Evolutionary conservation across 208 protist species (phyloP), one percentile per base, ranked within the genome.

Genomic region (Crithidia sp.): DNA sequence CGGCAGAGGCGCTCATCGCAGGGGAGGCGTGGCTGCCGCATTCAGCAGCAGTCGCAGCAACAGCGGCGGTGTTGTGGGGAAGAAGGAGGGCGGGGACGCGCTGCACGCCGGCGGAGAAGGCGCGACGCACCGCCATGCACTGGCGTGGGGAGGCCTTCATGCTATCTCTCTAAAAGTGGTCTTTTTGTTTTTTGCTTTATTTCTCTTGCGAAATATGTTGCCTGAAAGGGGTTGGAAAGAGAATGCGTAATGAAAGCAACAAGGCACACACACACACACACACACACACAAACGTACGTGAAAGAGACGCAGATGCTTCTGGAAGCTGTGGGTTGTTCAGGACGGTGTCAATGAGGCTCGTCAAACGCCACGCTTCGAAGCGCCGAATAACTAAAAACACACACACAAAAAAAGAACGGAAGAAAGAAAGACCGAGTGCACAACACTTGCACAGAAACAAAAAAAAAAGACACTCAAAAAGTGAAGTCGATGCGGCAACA

Each of bases 271-370:
- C 28, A 28, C 28, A 28, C 28, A 28, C 28, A 28, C 28, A 43
- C 37, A 75, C 45, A 67, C 45, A 69, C 44, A 71, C 62, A 45
- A 17, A 44, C 14, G n/a, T 41, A 76, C 28, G 28, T 28, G 28
- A 28, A 28, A 28, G 28, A 28, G 28, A 28, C 28, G 28, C 28
- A 28, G 28, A 28, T 28, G 28, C 28, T 28, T 28, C 28, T 28
- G 28, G 28, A 28, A 28, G 28, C 28, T 28, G 28, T 28, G 28
- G 28, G 28, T 28, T 28, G 28, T 28, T 28, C 28, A 28, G 0
- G 28, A 28, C 28, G 28, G 28, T 28, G 28, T 28, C 28, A 28
- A 28, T 28, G 28, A 28, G 28, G 28, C 28, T 28, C 28, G 28
- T 28, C 28, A 28, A 28, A 28, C 28, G 28, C 28, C 28, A 28